Evolutionary conservation across 2,329 filamentous ascomycete species (phyloP).

Genomic region (Fusarium verrucosum): DNA sequence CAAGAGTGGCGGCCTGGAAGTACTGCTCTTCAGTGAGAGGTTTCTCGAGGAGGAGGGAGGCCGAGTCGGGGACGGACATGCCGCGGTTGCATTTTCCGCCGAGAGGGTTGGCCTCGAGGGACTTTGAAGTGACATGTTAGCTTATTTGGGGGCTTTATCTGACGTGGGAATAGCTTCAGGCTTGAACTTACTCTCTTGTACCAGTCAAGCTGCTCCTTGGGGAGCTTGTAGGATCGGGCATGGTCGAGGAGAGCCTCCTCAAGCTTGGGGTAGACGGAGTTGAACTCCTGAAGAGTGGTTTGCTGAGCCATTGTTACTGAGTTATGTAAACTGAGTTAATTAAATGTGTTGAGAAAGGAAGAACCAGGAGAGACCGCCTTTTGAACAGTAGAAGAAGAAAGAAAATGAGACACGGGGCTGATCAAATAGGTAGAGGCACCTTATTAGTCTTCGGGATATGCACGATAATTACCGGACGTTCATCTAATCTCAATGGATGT

Average conservation of each 20-base stretch:
- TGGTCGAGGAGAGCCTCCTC: constrained; percentile 83
- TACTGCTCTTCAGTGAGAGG: constrained; percentile 83
- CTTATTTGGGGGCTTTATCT: not conserved
- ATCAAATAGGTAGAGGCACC: not conserved
- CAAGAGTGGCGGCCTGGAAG: constrained; percentile 86
- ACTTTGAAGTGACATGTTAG: constrained; percentile 52
- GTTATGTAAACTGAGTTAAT: not conserved
- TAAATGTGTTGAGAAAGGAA: not conserved
- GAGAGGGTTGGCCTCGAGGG: constrained; percentile 82
- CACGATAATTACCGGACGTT: constrained; percentile 40
- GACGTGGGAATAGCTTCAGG: not conserved
- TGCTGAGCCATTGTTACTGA: constrained; percentile 68
- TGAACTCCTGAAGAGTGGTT: constrained; percentile 85
- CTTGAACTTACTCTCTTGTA: constrained; percentile 74
- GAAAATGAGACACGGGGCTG: constrained; percentile 12
- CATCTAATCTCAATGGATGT: not conserved
- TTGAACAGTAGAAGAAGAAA: constrained; percentile 3
- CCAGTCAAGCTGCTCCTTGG: constrained; percentile 83
- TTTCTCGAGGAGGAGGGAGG: constrained; percentile 77
- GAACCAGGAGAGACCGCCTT: constrained; percentile 20
- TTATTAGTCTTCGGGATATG: constrained; percentile 10
- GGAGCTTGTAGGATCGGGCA: constrained; percentile 83
- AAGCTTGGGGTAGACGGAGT: constrained; percentile 87
- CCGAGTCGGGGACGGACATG: constrained; percentile 95
- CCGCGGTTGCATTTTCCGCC: constrained; percentile 99